Percentiles rank a stretch among this genome's conserved stretches.
These are phyloP conservation scores for Heterobasidion annosum DNA, from an alignment of 1,284 basidiomycete species.

Conservation along the genomic window DNA sequence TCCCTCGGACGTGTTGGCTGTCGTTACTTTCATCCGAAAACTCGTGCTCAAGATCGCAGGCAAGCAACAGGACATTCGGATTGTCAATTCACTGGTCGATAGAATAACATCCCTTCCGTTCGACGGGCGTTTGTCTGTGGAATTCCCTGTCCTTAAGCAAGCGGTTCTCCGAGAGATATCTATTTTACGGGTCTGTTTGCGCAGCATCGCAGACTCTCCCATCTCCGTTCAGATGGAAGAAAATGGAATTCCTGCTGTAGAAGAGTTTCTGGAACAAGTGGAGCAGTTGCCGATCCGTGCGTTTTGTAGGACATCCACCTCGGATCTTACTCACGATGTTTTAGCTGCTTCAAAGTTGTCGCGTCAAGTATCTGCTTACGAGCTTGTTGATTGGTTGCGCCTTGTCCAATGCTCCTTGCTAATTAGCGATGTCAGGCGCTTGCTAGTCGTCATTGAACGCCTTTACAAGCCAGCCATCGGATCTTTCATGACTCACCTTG, in stretches of 20 bases:
- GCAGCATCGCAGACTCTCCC: constrained; percentile 15
- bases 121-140: background rate
- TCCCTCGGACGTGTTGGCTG: constrained; percentile 50
- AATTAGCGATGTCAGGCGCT: constrained; percentile 26
- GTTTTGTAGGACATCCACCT: constrained; percentile 18
- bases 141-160: constrained; percentile 18
- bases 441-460: constrained; percentile 27
- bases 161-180: constrained; percentile 39
- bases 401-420: constrained; percentile 28
- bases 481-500: constrained; percentile 32
- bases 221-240: background rate
- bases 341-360: constrained; percentile 22
- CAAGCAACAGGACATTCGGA: constrained; percentile 36
- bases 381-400: constrained; percentile 53
- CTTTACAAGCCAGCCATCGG: constrained; percentile 33
- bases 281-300: constrained; percentile 25
- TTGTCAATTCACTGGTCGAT: constrained; percentile 25
- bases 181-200: constrained; percentile 26
- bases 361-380: constrained; percentile 32
- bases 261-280: constrained; percentile 31
- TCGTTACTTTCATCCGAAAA: constrained; percentile 54
- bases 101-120: constrained; percentile 21
- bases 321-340: constrained; percentile 14
- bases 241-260: constrained; percentile 15
- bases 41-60: constrained; percentile 48